These are phyloP conservation scores for Cladosporium halotolerans DNA, from an alignment of 2,329 filamentous ascomycete species.

Conservation along the genomic window DNA sequence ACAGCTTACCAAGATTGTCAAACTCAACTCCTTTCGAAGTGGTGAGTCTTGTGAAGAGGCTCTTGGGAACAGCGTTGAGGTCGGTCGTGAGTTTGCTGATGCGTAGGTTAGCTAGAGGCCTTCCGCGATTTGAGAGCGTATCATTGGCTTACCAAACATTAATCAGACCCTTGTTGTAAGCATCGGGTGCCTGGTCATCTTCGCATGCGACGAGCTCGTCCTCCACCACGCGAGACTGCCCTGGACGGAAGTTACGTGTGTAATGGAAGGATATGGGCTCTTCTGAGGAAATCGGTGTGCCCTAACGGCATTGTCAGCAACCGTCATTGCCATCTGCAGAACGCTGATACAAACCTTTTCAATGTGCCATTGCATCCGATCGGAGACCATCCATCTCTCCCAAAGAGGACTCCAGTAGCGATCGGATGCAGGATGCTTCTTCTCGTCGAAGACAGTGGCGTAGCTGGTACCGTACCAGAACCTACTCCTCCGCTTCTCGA, in stretches of 20 bases:
- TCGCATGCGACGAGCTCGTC: conserved; percentile 76
- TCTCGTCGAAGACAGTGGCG: conserved; percentile 67
- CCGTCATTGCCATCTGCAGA: background rate
- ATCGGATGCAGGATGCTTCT: conserved; percentile 65
- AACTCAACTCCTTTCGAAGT: conserved; percentile 76
- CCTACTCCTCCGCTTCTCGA: conserved; percentile 65
- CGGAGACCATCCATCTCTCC: conserved; percentile 77
- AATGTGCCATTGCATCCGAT: conserved; percentile 83
- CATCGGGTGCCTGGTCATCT: conserved; percentile 57
- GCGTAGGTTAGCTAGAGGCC: background rate
- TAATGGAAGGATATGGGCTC: conserved; percentile 77
- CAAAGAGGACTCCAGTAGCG: conserved; percentile 74
- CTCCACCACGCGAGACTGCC: conserved; percentile 69
- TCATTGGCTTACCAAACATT: conserved; percentile 51
- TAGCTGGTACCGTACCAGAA: conserved; percentile 78
- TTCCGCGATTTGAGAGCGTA: conserved; percentile 29
- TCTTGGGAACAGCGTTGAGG: conserved; percentile 66
- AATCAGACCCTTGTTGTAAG: conserved; percentile 47
- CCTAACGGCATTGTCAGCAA: conserved; percentile 33
- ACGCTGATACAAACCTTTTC: conserved; percentile 53
- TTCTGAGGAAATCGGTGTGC: conserved; percentile 67
- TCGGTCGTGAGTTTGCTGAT: conserved; percentile 69
- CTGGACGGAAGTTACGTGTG: conserved; percentile 74
- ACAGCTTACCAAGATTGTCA: conserved; percentile 53
- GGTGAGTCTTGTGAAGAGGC: conserved; percentile 66